Percentiles rank a stretch among this genome's conserved stretches.
Conservation (phyloP, 2,329 filamentous ascomycete species). For the Claviceps quebecensis region DNA sequence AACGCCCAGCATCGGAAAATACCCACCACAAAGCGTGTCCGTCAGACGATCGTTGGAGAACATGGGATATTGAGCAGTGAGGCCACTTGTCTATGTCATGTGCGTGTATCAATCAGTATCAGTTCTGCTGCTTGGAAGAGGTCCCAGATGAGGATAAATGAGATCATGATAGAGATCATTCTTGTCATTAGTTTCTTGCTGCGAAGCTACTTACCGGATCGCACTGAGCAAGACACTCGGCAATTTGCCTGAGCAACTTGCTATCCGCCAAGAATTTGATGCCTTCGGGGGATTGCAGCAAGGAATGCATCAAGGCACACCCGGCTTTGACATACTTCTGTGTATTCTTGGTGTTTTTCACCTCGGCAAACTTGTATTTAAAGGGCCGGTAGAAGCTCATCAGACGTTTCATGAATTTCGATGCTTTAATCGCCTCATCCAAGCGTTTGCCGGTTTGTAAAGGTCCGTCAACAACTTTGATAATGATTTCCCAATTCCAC, state of each 20-base stretch:
- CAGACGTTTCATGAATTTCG: conserved; percentile 90
- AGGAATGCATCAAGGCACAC: conserved; percentile 72
- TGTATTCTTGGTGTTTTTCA: conserved; percentile 80
- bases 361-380: conserved; percentile 86
- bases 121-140: conserved; percentile 2
- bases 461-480: conserved; percentile 83
- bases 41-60: conserved; percentile 76
- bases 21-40: conserved; percentile 81
- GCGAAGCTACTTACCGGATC: conserved; percentile 51
- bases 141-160: not conserved
- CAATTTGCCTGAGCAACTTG: conserved; percentile 85
- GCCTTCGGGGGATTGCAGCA: conserved; percentile 77
- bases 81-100: conserved; percentile 43
- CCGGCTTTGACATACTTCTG: conserved; percentile 88
- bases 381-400: conserved; percentile 94
- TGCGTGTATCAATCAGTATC: conserved; percentile 1
- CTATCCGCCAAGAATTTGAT: conserved; percentile 76
- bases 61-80: conserved; percentile 72
- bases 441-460: conserved; percentile 80
- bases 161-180: not conserved
- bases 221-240: conserved; percentile 89
- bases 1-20: conserved; percentile 83
- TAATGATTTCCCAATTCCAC: conserved; percentile 94
- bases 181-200: not conserved
- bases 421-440: conserved; percentile 86